Conservation (phyloP, 2,329 filamentous ascomycete species). For the Gaeumannomyces tritici region DNA sequence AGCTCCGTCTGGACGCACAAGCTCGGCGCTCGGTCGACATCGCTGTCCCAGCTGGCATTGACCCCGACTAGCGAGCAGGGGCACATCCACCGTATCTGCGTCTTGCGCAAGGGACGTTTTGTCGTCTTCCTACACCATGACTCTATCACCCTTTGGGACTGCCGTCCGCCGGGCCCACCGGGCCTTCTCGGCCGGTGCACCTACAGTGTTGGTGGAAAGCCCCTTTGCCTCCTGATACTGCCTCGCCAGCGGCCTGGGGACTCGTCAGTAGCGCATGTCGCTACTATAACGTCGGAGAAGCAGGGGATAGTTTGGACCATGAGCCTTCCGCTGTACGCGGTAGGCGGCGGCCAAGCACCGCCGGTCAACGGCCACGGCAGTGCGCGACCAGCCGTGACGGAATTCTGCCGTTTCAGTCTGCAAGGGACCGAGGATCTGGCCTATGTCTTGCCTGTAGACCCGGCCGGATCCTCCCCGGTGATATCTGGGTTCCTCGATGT, state of each 20-base stretch:
- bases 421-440: conserved; percentile 48
- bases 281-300: conserved; percentile 72
- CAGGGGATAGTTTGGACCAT: conserved; percentile 64
- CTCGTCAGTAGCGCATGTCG: conserved; percentile 57
- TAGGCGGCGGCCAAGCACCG: too few relatives aligned
- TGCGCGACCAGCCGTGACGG: conserved; percentile 19
- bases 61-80: conserved; percentile 58
- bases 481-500: conserved; percentile 74
- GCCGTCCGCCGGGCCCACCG: conserved; percentile 45
- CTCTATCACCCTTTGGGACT: conserved; percentile 71
- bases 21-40: conserved; percentile 45
- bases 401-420: conserved; percentile 66
- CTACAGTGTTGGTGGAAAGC: conserved; percentile 58
- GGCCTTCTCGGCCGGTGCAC: conserved; percentile 45
- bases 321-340: not conserved
- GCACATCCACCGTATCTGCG: conserved; percentile 70
- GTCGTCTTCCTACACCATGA: conserved; percentile 70
- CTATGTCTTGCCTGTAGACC: conserved; percentile 74
- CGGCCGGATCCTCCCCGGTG: conserved; percentile 63
- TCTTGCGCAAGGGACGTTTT: conserved; percentile 68
- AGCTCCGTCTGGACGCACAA: conserved; percentile 75
- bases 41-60: conserved; percentile 25
- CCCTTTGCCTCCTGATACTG: conserved; percentile 69
- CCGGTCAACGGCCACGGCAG: conserved; percentile 9
- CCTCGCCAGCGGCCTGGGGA: conserved; percentile 50